Evolutionary conservation across 352 stramenopile genomes (phyloP), one percentile per base, ranked within the genome.

Genomic region (Pseudoperonospora humuli): DNA sequence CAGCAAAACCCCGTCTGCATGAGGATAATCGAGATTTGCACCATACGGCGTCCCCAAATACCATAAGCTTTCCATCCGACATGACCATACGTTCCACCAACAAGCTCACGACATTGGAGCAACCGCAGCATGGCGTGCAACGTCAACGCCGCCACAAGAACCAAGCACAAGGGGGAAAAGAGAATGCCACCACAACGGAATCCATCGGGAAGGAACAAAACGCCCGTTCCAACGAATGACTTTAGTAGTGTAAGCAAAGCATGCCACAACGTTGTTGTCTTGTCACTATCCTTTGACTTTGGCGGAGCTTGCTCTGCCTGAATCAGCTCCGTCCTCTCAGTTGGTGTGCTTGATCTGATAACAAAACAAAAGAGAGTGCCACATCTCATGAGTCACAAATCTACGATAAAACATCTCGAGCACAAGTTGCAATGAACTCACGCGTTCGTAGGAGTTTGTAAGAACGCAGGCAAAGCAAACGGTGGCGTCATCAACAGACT

Each of bases 1-100:
- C 78, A 90, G 62, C 78, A 90, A 41, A 90, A 90, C 9, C 78
- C 78, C n/a, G 63, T 54, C 39, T 90, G 78, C 78, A 88, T 86
- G 37, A 90, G 61, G 29, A 90, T 82, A 56, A 87, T 86, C 23
- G 78, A 90, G 20, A 83, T 57, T 54, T 90, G 75, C 33, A 90
- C 78, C 66, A 86, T 80, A 19, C 75, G 71, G 0, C 63, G 64
- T 7, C 78, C 78, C 73, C 68, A 86, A n/a, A 45, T 35, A 2
- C 78, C 78, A 31, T 72, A 86, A n/a, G 75, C 75, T 15, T 67
- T 57, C 45, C 67, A 81, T 4, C 78, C 78, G 19, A 90, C 59
- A 41, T 90, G 74, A 17, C 78, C 75, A 44, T 86, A 90, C 6
- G 78, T 86, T n/a, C 75, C 78, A 27, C 78, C 74, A 5, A 88